Evolutionary conservation across 106 monocot genomes (phyloP), one percentile per base, ranked within the genome.

Genomic region (Allium sativum): DNA sequence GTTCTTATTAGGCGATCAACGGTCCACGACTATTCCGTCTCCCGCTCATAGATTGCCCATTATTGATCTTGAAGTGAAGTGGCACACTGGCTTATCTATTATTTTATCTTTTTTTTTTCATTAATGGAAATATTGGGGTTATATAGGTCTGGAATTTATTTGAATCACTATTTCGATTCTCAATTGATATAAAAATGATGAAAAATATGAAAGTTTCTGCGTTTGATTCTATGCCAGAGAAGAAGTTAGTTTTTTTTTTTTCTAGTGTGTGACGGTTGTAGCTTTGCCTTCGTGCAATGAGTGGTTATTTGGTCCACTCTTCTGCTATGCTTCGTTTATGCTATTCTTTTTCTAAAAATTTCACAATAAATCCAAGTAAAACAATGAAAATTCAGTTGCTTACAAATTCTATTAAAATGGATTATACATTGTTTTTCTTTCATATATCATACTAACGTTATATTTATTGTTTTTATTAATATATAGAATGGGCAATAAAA

Each of bases 41-140:
- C 1, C 75, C 87, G 7, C 55, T 84, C 22, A 76, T 85, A 52
- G 78, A 82, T 61, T 93, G 88, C 77, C 77, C 80, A 75, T 58
- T 79, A 83, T 60, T 86, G 19, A 83, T 44, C 55, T 3, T n/a
- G 18, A 10, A 15, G 7, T 2, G 7, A 62, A 47, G 46, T 47
- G 47, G 62, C 17, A 6, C 42, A 46, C 0, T 46, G 21, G 20
- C 21, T 41, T 52, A 10, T 31, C n/a, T 17, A 15, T 21, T 50
- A n/a, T n/a, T n/a, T n/a, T n/a, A n/a, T 50, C 7, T 13, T 1
- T 9, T 45, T 18, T 45, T 7, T 63, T 63, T 40, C 9, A 10
- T 21, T 6, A 17, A 19, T 15, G 9, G 18, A 55, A 55, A 17
- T 17, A 17, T 13, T 17, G 55, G 55, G 8, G 5, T 17, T 19